Percentiles rank a stretch among this genome's conserved stretches.
Conservation (phyloP, 192 early-diverging fungal species). For the Coemansia nantahalensis region DNA sequence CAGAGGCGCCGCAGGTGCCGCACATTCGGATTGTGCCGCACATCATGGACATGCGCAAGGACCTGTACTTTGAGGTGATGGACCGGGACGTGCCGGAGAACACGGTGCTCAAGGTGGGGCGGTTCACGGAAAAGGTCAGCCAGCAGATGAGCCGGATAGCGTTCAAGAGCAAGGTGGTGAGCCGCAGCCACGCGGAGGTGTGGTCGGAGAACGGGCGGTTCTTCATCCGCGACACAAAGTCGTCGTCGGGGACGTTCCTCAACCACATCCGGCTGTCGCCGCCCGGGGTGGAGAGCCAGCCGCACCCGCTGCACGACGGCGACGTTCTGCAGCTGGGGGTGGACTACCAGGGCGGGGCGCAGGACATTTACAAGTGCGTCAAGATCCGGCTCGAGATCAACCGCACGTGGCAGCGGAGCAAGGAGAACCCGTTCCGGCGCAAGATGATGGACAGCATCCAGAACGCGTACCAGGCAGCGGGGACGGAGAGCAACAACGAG, state of each 20-base stretch:
- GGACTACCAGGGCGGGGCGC: conserved; percentile 90
- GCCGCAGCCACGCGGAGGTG: conserved; percentile 89
- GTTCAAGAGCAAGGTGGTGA: conserved; percentile 93
- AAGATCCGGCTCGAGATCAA: conserved; percentile 82
- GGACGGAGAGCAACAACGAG: conserved; percentile 50
- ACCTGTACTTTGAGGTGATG: conserved; percentile 62
- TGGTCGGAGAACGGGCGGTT: conserved; percentile 86
- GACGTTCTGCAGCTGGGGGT: conserved; percentile 96
- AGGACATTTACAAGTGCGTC: conserved; percentile 94
- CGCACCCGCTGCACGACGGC: conserved; percentile 79
- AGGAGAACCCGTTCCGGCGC: conserved; percentile 62
- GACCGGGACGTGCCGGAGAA: conserved; percentile 62
- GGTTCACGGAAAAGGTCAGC: conserved; percentile 67
- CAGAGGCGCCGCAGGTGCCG: conserved; percentile 21
- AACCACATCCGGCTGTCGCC: conserved; percentile 92
- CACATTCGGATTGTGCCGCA: conserved; percentile 59
- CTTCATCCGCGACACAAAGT: conserved; percentile 91
- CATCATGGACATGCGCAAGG: conserved; percentile 54
- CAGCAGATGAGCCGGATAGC: conserved; percentile 67
- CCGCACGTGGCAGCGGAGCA: conserved; percentile 63
- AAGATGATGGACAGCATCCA: conserved; percentile 51
- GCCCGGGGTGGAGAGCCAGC: conserved; percentile 77
- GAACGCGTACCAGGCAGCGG: conserved; percentile 30
- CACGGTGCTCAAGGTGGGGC: conserved; percentile 65
- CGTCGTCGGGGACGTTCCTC: conserved; percentile 96